These are phyloP conservation scores for Pyrus pyrifolia DNA, from an alignment of 306 rosid species.

Conservation along the genomic window DNA sequence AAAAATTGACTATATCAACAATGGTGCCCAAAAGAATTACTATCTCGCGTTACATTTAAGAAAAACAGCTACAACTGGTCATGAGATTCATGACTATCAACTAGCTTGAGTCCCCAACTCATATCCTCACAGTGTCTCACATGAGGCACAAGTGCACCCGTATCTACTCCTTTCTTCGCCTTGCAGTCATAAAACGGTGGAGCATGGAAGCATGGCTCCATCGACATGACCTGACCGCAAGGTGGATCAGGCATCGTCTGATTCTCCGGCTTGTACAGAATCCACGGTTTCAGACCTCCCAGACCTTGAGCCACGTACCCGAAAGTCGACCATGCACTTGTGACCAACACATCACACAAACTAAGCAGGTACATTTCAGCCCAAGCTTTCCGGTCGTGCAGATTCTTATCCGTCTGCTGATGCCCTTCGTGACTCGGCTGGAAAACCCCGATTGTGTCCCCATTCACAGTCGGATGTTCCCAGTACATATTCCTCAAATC, in stretches of 20 bases:
- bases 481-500: slow-evolving; percentile 54
- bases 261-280: slow-evolving; percentile 63
- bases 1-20: not conserved
- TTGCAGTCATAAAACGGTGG: slow-evolving; percentile 85
- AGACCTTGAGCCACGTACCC: slow-evolving; percentile 87
- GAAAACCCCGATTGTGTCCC: slow-evolving; percentile 49
- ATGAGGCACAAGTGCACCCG: slow-evolving; percentile 47
- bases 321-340: slow-evolving; percentile 77
- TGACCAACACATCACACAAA: slow-evolving; percentile 47
- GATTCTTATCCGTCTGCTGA: slow-evolving; percentile 56
- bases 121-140: slow-evolving; percentile 67
- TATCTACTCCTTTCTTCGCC: slow-evolving; percentile 60
- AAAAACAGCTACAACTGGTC: slow-evolving; percentile 13
- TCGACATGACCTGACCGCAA: slow-evolving; percentile 55
- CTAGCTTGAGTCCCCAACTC: slow-evolving; percentile 27
- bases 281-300: slow-evolving; percentile 72
- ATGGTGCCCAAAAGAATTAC: not conserved
- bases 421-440: slow-evolving; percentile 74
- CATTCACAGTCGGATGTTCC: slow-evolving; percentile 57
- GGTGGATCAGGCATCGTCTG: slow-evolving; percentile 45
- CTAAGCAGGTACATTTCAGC: slow-evolving; percentile 76
- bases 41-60: not conserved
- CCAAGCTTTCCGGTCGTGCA: slow-evolving; percentile 65
- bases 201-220: slow-evolving; percentile 84
- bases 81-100: not conserved